These are phyloP conservation scores for Hyphopichia wangnamkhiaoensis DNA, from an alignment of 1,139 yeast genomes.

Conservation along the genomic window DNA sequence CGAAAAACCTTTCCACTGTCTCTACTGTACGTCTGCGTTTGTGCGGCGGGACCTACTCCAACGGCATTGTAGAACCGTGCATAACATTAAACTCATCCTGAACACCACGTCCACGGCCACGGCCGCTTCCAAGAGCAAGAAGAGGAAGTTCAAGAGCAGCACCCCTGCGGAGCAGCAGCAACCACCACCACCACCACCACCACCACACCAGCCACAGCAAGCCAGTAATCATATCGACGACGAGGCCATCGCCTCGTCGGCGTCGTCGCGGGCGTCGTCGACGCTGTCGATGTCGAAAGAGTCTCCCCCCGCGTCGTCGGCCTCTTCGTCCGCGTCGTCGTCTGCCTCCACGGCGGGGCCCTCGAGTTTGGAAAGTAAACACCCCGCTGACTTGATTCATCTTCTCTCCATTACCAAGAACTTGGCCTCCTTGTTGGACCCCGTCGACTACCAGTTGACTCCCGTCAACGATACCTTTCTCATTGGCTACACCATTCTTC, in stretches of 20 bases:
- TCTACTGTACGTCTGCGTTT: conserved; percentile 69
- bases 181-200: not conserved
- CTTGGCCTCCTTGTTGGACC: conserved; percentile 1
- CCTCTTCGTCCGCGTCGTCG: too few relatives aligned
- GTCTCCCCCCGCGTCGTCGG: too few relatives aligned
- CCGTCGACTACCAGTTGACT: conserved; percentile 3
- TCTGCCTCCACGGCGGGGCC: conserved; percentile 4
- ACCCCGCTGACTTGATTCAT: conserved; percentile 25
- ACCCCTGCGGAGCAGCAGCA: too few relatives aligned
- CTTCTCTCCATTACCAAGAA: conserved; percentile 37
- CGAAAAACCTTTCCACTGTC: conserved; percentile 78
- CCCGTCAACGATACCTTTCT: conserved; percentile 30
- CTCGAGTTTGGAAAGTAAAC: conserved; percentile 6
- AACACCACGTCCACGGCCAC: too few relatives aligned
- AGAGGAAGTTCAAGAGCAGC: too few relatives aligned
- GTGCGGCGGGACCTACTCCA: conserved; percentile 76
- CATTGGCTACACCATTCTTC: conserved; percentile 31
- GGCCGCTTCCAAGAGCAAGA: too few relatives aligned
- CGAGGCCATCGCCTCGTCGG: not conserved
- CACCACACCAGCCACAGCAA: conserved; percentile 7
- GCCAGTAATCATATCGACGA: conserved; percentile 6
- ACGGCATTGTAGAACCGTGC: conserved; percentile 79
- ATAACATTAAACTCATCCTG: conserved; percentile 36
- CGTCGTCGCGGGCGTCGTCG: not conserved
- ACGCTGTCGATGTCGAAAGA: not conserved